These are phyloP conservation scores for Xylariaceae sp. DNA, from an alignment of 2,329 filamentous ascomycete species.

Conservation along the genomic window DNA sequence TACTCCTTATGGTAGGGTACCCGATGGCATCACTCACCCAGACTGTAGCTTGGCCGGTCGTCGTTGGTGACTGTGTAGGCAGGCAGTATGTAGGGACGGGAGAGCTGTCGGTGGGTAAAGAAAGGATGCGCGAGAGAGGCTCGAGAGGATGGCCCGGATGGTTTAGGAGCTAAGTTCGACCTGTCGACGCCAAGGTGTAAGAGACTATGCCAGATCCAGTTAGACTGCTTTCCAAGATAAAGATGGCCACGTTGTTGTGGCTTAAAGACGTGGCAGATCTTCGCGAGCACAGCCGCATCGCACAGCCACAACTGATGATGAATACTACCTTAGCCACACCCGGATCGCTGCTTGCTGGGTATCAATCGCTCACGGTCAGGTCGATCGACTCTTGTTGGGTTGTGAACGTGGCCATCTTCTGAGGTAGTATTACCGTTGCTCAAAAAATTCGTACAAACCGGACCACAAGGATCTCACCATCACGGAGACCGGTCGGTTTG, in stretches of 20 bases:
- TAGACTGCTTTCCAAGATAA: too few relatives aligned
- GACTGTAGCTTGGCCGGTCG: background rate
- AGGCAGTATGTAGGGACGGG: too few relatives aligned
- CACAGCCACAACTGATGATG: background rate
- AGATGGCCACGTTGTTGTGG: conserved; percentile 10
- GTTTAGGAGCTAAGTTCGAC: background rate
- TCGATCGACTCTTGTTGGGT: background rate
- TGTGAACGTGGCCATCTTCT: conserved; percentile 1
- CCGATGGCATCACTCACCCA: background rate
- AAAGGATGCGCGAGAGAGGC: background rate
- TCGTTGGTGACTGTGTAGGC: background rate
- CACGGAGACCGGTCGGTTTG: conserved; percentile 2
- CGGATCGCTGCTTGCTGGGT: background rate
- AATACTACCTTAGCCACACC: background rate
- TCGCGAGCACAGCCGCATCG: background rate
- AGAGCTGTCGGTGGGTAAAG: background rate
- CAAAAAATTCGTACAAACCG: background rate
- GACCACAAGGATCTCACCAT: conserved; percentile 6
- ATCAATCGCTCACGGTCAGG: background rate
- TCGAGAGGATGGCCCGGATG: background rate
- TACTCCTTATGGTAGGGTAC: background rate
- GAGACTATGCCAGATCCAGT: too few relatives aligned
- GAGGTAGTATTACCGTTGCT: background rate
- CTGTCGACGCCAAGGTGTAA: too few relatives aligned
- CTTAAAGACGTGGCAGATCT: conserved; percentile 1